Evolutionary conservation across 495 filamentous ascomycete species (phyloP).

Genomic region (Penicillium odoratum): DNA sequence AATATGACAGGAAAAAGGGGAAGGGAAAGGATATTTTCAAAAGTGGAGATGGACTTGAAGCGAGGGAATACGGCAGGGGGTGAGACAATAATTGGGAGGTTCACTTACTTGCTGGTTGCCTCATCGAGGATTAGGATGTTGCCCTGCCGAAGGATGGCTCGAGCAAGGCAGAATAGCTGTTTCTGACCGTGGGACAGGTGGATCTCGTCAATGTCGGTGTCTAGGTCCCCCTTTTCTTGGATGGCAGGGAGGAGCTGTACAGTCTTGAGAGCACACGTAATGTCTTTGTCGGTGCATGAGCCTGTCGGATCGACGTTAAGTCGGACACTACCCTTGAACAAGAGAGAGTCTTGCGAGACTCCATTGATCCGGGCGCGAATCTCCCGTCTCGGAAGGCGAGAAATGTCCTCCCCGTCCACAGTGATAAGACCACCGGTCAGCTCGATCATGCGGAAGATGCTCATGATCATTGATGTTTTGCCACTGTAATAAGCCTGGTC

Average conservation of each 20-base stretch:
- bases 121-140: conserved; percentile 54
- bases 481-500: conserved; percentile 32
- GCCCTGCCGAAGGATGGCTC: conserved; percentile 53
- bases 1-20: conserved; percentile 3
- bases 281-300: conserved; percentile 32
- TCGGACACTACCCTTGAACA: conserved; percentile 48
- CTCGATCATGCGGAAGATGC: conserved; percentile 56
- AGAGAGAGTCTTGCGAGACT: conserved; percentile 60
- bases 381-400: conserved; percentile 45
- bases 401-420: conserved; percentile 51
- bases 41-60: conserved; percentile 9
- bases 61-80: conserved; percentile 23
- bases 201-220: conserved; percentile 49
- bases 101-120: conserved; percentile 50
- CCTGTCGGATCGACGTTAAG: conserved; percentile 50
- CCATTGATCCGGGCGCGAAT: conserved; percentile 50
- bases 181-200: conserved; percentile 61
- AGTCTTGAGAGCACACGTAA: conserved; percentile 45
- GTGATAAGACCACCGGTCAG: conserved; percentile 41
- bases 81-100: conserved; percentile 10
- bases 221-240: conserved; percentile 51
- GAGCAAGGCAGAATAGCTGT: conserved; percentile 65
- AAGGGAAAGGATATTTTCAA: neutral
- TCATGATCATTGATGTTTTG: conserved; percentile 50
- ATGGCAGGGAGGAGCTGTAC: conserved; percentile 52